Percentiles rank a stretch among this genome's conserved stretches.
Evolutionary conservation across 768 basidiomycete genomes (phyloP).

Genomic region (Serendipita sp.): DNA sequence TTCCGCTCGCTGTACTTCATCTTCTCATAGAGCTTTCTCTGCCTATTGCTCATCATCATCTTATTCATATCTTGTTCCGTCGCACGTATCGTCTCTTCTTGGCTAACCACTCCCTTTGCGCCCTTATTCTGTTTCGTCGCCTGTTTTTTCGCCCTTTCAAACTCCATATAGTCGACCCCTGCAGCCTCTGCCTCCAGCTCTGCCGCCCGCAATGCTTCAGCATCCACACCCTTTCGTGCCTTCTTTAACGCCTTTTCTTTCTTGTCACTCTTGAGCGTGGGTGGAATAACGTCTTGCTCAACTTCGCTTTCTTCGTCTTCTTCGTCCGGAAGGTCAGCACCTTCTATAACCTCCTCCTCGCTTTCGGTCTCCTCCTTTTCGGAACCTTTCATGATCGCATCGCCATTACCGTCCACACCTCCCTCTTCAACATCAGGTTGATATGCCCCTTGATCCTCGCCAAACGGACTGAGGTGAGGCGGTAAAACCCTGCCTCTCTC

Average conservation of each 20-base stretch:
- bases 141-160: constrained; percentile 60
- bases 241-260: constrained; percentile 14
- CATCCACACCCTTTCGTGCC: constrained; percentile 16
- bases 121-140: constrained; percentile 15
- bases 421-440: constrained; percentile 31
- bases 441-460: constrained; percentile 61
- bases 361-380: constrained; percentile 19
- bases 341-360: constrained; percentile 19
- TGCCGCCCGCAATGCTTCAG: constrained; percentile 57
- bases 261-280: constrained; percentile 6
- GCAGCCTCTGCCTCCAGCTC: constrained; percentile 86
- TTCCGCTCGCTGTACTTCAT: constrained; percentile 78
- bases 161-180: constrained; percentile 62
- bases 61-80: constrained; percentile 79
- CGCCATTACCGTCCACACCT: constrained; percentile 12
- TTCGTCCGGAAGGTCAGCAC: constrained; percentile 19
- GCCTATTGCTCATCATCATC: constrained; percentile 95
- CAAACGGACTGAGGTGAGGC: constrained; percentile 92
- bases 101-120: background rate
- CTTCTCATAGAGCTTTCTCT: constrained; percentile 82
- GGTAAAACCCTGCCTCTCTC: constrained; percentile 73
- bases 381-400: constrained; percentile 19
- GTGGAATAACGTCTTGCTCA: constrained; percentile 7
- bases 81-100: background rate
- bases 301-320: constrained; percentile 16